Conservation (phyloP, 2,329 filamentous ascomycete genomes). For the Thelonectria blattea region DNA sequence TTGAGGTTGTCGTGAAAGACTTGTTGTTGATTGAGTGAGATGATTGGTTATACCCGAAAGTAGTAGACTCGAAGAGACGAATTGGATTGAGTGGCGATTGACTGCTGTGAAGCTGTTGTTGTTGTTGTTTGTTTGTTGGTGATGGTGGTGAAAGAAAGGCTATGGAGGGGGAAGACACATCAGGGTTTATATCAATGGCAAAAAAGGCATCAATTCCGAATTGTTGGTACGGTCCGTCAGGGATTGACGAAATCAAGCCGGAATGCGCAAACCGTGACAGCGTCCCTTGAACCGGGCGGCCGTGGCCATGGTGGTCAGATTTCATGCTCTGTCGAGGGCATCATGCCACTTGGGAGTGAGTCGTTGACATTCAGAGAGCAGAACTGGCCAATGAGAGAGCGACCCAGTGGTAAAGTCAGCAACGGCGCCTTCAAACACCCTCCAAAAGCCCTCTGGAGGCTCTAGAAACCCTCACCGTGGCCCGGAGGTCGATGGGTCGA, state of each 20-base stretch:
- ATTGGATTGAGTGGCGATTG: slow-evolving; percentile 30
- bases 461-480: slow-evolving; percentile 9
- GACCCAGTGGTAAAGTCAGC: slow-evolving; percentile 27
- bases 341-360: slow-evolving; percentile 33
- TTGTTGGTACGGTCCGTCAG: slow-evolving; percentile 13
- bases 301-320: slow-evolving; percentile 39
- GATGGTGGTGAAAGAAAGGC: slow-evolving; percentile 29
- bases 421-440: slow-evolving; percentile 9
- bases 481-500: slow-evolving; percentile 34
- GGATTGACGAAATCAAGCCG: slow-evolving; percentile 24
- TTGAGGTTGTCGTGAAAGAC: slow-evolving; percentile 8
- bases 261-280: slow-evolving; percentile 26
- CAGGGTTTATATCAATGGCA: slow-evolving; percentile 32
- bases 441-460: neutral
- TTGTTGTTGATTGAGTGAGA: neutral
- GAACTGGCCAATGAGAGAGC: slow-evolving; percentile 27
- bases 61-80: slow-evolving; percentile 26
- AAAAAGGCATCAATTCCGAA: slow-evolving; percentile 22
- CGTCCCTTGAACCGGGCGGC: slow-evolving; percentile 26
- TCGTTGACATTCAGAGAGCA: slow-evolving; percentile 20
- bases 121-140: slow-evolving; percentile 4
- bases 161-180: slow-evolving; percentile 24
- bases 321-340: slow-evolving; percentile 32
- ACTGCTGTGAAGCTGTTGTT: slow-evolving; percentile 26
- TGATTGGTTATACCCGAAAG: slow-evolving; percentile 10